Evolutionary conservation across 768 basidiomycete species (phyloP).

Genomic region (Scleroderma citrinum): DNA sequence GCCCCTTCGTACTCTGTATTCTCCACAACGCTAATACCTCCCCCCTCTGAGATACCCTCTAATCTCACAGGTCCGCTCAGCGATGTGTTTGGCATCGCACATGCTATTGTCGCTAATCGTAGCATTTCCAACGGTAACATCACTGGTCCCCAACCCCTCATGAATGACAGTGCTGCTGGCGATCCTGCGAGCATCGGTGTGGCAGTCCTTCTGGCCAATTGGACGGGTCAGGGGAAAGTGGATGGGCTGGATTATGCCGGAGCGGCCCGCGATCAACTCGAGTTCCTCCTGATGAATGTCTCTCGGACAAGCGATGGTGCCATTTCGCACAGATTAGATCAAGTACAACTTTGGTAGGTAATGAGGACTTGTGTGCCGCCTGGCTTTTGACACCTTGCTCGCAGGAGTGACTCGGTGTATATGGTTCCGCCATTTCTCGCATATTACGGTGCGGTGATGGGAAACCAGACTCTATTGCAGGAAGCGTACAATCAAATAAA

Average conservation of each 20-base stretch:
- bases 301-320: constrained; percentile 71
- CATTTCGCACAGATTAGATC: constrained; percentile 64
- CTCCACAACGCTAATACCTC: constrained; percentile 22
- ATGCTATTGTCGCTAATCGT: constrained; percentile 43
- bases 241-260: constrained; percentile 51
- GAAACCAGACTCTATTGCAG: constrained; percentile 51
- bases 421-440: constrained; percentile 88
- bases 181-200: constrained; percentile 81
- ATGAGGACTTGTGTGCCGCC: not conserved
- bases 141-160: constrained; percentile 51
- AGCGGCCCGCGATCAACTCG: constrained; percentile 61
- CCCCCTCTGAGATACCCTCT: constrained; percentile 19
- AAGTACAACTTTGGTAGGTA: constrained; percentile 67
- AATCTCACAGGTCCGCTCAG: constrained; percentile 31
- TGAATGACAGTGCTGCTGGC: constrained; percentile 54
- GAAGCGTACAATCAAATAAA: constrained; percentile 69
- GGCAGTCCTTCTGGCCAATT: constrained; percentile 58
- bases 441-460: constrained; percentile 65
- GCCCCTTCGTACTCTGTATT: constrained; percentile 42
- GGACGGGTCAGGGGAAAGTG: constrained; percentile 33
- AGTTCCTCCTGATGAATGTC: constrained; percentile 50
- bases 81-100: constrained; percentile 54
- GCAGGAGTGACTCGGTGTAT: constrained; percentile 79
- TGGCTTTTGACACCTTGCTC: not conserved
- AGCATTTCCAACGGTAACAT: constrained; percentile 36